Base-by-base conservation (phyloP, 2,329 filamentous ascomycete genomes). In the Botrytis pseudocinerea region DNA sequence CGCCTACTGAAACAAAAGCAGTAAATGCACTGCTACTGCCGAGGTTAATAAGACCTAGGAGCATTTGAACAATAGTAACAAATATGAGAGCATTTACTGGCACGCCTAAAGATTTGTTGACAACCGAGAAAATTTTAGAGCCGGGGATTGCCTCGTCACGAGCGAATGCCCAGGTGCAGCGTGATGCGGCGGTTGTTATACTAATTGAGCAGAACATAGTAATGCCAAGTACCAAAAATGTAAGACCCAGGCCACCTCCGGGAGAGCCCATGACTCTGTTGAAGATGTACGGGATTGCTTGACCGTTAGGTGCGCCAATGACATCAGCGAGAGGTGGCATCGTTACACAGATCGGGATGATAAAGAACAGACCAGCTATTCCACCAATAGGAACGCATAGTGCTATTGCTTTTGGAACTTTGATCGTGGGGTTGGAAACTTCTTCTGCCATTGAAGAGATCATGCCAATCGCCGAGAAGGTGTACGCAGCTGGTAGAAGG, bases 41-140 rank as follows among this genome's bases (percentile, higher is more conserved):
- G 4, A 94, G 85, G 80, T 92, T 92, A 75, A 93, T 90, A 73
- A 88, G 85, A 0, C 91, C 91, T 73, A 93, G 92, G 20, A 93
- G 84, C 72, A 92, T 85, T 2, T 92, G 89, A 63, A 91, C 85
- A 6, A 82, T 82, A 0, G 87, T 85, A 3, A 89, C 90, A 69
- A 92, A 84, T 20, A 89, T 83, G 1, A 93, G 82, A 0, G 91
- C 86, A 77, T 92, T 91, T 28, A 93, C 81, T 0, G 92, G 91
- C 2, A 93, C 87, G 1, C 87, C 86, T 0, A 93, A 85, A 32
- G 81, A 84, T 0, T 85, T 83, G 78, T 93, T 88, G 1, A 93
- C 87, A 61, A 83, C 85, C 69, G 89, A 86, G 76, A 92, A 91
- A 76, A 90, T 81, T 1, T 80, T 82, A 6, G 89, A 90, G 54